These are phyloP conservation scores for Omphalea diandra DNA, from an alignment of 441 rosid species.

Conservation along the genomic window DNA sequence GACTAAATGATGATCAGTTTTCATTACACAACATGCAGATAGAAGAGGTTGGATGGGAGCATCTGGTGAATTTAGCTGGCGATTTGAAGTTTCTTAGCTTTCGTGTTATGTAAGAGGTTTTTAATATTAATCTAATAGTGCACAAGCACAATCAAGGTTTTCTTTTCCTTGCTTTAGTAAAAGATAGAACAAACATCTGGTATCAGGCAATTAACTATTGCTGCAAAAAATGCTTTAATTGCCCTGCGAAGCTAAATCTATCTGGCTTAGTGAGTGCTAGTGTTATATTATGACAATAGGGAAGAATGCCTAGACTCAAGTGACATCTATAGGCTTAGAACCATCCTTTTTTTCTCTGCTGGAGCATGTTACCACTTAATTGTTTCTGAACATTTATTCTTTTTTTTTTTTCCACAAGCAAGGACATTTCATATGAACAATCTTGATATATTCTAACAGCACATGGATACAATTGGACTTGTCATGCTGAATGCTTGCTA, in stretches of 20 bases:
- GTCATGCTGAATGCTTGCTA: background rate
- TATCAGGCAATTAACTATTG: background rate
- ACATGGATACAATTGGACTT: background rate
- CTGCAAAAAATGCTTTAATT: background rate
- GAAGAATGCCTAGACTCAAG: background rate
- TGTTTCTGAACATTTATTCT: background rate
- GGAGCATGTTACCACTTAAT: background rate
- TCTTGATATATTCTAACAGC: background rate
- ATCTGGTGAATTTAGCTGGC: constrained; percentile 44
- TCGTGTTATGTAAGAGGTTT: constrained; percentile 47
- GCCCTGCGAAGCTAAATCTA: background rate
- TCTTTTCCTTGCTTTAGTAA: background rate
- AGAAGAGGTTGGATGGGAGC: constrained; percentile 80
- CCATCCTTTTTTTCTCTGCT: background rate
- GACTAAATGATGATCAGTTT: background rate
- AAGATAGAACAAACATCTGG: background rate
- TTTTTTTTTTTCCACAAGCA: background rate
- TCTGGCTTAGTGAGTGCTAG: background rate
- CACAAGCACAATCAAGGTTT: background rate
- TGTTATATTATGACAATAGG: background rate
- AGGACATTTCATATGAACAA: background rate
- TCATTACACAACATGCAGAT: constrained; percentile 36
- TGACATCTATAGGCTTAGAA: background rate
- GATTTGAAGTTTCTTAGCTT: constrained; percentile 59
- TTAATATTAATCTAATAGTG: background rate